Base-by-base conservation (phyloP, 495 filamentous ascomycete species). In the Trichoderma parareesei region DNA sequence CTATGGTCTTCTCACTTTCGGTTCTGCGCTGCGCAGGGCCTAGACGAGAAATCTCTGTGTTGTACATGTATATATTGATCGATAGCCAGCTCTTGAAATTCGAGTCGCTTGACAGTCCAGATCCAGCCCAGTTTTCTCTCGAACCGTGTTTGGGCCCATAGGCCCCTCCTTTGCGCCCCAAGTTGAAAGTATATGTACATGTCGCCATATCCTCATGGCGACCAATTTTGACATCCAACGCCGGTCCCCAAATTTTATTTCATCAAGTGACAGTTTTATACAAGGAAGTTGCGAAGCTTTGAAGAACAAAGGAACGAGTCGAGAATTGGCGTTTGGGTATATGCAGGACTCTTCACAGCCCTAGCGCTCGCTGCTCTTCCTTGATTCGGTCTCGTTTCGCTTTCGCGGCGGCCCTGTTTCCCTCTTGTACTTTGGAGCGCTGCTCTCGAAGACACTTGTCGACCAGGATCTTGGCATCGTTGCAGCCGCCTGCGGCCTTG, bases 401-500 rank as follows among this genome's bases (percentile, higher is more conserved):
- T 69, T 82, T 82, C 46, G 92, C 92, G 38, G 75, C 72, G 67
- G 89, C 87, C 62, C 93, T 85, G 75, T 98, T 97, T 71, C 74
- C 71, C 69, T 81, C 85, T 37, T 91, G 92, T 35, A 86, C 86
- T 73, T 92, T 88, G 5, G 85, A 74, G 66, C 94, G 83, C 74
- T 96, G 90, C 7, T 81, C 86, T 55, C 88, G 82, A 35, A 98
- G 82, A 74, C 94, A 98, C 67, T 84, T 79, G 74, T 88, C 92
- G 62, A 98, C 88, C 35, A 90, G 77, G 38, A 80, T 76, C 75
- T 98, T 98, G 60, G 87, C 84, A 41, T 87, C 83, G 71, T 90
- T 98, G 86, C 94, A 98, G 81, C 88, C 91, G 53, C 94, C 94
- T 49, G 90, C 76, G 2, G 88, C 84, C 74, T 94, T 96, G 82